Conservation (phyloP, 2,329 filamentous ascomycete species). For the Apiospora pterosperma region DNA sequence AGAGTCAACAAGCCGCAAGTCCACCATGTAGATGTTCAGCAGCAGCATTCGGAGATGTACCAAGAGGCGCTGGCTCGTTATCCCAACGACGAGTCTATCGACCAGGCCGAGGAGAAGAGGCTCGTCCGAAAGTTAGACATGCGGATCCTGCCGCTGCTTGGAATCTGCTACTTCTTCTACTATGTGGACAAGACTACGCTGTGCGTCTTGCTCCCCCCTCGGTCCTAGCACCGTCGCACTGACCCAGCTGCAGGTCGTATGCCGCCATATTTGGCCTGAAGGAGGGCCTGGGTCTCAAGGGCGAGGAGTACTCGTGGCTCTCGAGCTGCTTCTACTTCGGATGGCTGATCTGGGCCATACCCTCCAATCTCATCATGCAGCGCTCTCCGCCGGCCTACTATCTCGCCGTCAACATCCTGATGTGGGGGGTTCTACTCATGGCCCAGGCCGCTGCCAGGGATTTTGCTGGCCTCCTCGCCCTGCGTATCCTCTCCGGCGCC, state of each 20-base stretch:
- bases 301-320: constrained; percentile 50
- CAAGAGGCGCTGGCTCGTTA: background rate
- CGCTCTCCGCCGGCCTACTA: constrained; percentile 33
- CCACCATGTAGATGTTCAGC: background rate
- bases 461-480: constrained; percentile 39
- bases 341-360: constrained; percentile 22
- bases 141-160: constrained; percentile 47
- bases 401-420: constrained; percentile 26
- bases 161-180: constrained; percentile 47
- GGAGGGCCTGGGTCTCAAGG: constrained; percentile 36
- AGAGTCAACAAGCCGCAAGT: background rate
- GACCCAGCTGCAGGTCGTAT: background rate
- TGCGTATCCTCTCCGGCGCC: constrained; percentile 41
- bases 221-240: background rate
- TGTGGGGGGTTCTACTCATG: constrained; percentile 37
- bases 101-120: constrained; percentile 27
- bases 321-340: constrained; percentile 53
- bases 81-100: constrained; percentile 15
- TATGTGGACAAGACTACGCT: constrained; percentile 49
- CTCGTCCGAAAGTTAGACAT: constrained; percentile 45
- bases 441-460: constrained; percentile 36
- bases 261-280: constrained; percentile 35
- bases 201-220: constrained; percentile 16
- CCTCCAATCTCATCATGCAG: constrained; percentile 31
- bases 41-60: background rate